Base-by-base conservation (phyloP, 2,329 filamentous ascomycete genomes). In the Hyphodiscus sp. region DNA sequence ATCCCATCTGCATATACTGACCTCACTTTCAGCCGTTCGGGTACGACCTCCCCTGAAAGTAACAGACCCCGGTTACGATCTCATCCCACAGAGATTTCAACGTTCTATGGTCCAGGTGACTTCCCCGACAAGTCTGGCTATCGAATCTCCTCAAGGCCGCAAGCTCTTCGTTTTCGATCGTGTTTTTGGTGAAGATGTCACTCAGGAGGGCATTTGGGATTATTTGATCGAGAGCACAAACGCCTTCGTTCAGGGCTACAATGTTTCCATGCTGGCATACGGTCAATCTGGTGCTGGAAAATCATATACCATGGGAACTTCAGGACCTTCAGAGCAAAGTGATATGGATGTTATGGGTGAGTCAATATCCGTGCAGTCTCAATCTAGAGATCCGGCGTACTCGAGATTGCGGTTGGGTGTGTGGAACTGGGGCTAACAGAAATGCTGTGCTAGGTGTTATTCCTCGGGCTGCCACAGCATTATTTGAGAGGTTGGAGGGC, bases 291-390 rank as follows among this genome's bases (percentile, higher is more conserved):
- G 94, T 53, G 91, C 94, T 11, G 94, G 94, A 63, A 99, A 99
- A 74, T 97, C 92, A 2, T 97, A 95, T 69, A 99, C 94, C 0
- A 99, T 99, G 94, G 94, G 94, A 53, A 99, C 94, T 0, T 91
- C 92, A 0, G 91, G 91, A 4, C 89, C 91, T 1, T 71, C 71
- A 20, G 91, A 96, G 65, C 87, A 95, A 66, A 77, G 75, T 23
- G 79, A 92, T 63, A 61, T 77, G 29, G 80, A 86, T 8, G 71
- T 82, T 29, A 94, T 92, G 87, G 91, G 90, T 94, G 79, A 71
- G 86, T 73, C 47, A 26, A n/a, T 45, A 29, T 44, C 41, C 30
- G 33, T 15, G 47, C 47, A 16, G 20, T 26, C n/a, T 19, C 4
- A 45, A n/a, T 20, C n/a, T 45, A 9, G 20, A 23, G 8, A 26